Percentiles rank a stretch among this genome's conserved stretches.
Conservation (phyloP, 164 flowering plant species). For the Warburgia ugandensis region DNA sequence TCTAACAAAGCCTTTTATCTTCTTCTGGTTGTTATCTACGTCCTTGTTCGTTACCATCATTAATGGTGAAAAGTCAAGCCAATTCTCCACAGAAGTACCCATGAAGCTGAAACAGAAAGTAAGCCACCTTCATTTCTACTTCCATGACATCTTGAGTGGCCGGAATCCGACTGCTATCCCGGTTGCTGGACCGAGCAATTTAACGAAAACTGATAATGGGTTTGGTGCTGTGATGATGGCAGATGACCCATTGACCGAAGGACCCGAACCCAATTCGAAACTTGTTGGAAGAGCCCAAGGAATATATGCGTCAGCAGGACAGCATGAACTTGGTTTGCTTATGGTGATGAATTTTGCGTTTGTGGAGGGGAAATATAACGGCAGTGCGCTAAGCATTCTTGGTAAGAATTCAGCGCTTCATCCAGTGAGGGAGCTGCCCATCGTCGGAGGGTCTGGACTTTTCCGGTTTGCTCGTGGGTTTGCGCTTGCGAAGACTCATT, state of each 20-base stretch:
- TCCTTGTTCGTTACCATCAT: too few relatives aligned
- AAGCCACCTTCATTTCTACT: conserved; percentile 42
- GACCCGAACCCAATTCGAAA: conserved; percentile 27
- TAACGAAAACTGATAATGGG: background rate
- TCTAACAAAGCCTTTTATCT: too few relatives aligned
- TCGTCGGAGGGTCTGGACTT: conserved; percentile 41
- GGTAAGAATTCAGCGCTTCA: conserved; percentile 31
- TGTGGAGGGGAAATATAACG: conserved; percentile 31
- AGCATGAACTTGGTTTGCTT: conserved; percentile 16
- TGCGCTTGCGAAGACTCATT: conserved; percentile 22
- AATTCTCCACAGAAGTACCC: too few relatives aligned
- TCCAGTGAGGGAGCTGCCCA: conserved; percentile 30
- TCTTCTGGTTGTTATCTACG: too few relatives aligned
- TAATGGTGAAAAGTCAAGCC: too few relatives aligned
- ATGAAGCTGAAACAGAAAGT: too few relatives aligned
- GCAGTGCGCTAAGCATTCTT: conserved; percentile 35
- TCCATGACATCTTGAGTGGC: conserved; percentile 43
- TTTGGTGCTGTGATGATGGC: conserved; percentile 33
- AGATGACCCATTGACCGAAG: conserved; percentile 35
- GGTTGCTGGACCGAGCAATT: conserved; percentile 18
- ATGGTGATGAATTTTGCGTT: conserved; percentile 39
- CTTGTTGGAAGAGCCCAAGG: conserved; percentile 47
- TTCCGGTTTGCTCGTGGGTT: conserved; percentile 32
- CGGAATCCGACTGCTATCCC: conserved; percentile 26
- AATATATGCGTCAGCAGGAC: conserved; percentile 25